Evolutionary conservation across 2,329 filamentous ascomycete genomes (phyloP).

Genomic region (Paraphoma sp.): DNA sequence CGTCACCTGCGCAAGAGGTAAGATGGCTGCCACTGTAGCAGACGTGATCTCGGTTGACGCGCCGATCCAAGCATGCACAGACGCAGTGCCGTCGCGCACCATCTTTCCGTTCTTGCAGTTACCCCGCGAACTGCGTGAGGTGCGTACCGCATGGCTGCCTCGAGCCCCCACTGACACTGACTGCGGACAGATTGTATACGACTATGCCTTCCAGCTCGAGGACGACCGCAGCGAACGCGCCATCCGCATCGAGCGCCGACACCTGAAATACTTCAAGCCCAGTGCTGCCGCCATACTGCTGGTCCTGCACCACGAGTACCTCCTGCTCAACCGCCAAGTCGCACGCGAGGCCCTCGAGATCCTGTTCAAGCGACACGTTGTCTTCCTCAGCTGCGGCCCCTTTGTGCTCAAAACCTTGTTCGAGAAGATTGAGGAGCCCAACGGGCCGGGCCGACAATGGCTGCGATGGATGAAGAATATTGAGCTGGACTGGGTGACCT

Average conservation of each 20-base stretch:
- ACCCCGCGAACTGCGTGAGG: constrained; percentile 48
- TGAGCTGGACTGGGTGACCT: constrained; percentile 45
- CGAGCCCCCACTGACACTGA: background rate
- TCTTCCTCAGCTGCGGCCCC: constrained; percentile 44
- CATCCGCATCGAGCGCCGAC: constrained; percentile 43
- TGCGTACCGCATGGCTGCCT: constrained; percentile 8
- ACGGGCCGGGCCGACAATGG: constrained; percentile 34
- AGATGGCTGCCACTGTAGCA: constrained; percentile 13
- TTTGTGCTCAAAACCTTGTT: constrained; percentile 43
- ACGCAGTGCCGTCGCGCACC: constrained; percentile 3
- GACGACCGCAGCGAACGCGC: constrained; percentile 33
- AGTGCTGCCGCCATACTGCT: constrained; percentile 40
- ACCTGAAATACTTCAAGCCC: constrained; percentile 41
- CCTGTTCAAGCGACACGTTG: constrained; percentile 42
- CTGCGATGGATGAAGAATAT: constrained; percentile 40
- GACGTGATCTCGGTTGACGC: background rate
- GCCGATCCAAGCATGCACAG: constrained; percentile 2
- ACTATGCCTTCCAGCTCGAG: constrained; percentile 32
- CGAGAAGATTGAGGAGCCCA: constrained; percentile 31
- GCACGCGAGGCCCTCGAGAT: constrained; percentile 43
- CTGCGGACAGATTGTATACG: constrained; percentile 34
- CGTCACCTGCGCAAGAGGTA: constrained; percentile 17
- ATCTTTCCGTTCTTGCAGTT: constrained; percentile 40
- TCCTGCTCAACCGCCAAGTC: constrained; percentile 44
- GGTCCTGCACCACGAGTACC: constrained; percentile 41